Evolutionary conservation across 1,139 yeast genomes (phyloP), one percentile per base, ranked within the genome.

Genomic region (Yamadazyma sp.): DNA sequence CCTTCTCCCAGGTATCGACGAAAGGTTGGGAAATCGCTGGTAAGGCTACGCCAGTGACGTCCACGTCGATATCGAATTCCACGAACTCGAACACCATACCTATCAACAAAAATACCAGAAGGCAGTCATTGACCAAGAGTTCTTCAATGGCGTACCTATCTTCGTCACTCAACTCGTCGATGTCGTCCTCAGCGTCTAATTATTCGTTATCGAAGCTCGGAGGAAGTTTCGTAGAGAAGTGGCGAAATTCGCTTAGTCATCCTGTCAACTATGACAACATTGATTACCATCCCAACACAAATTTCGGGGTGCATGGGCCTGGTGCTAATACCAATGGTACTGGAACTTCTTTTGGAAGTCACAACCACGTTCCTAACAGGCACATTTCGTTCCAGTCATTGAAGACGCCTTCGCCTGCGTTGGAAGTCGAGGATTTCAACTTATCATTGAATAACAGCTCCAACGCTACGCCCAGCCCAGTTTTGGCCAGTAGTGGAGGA

Each of bases 11-110:
- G 2, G 58, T 64, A 1, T 61, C 71, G 1, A 41, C 48, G 1
- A 62, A 62, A 48, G 75, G 73, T 1, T 70, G 76, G 76, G 75
- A 67, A 41, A 67, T 69, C n/a, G 73, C 75, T 0, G 55, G 55
- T 14, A 69, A 69, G 43, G 54, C 72, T 6, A 45, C 55, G 9
- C 58, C 64, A 1, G 50, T 60, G 31, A 51, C 57, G 3, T 47
- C 53, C 5, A 54, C 58, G 2, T 50, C 59, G 7, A 43, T 55
- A 2, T 52, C 56, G 4, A 34, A 53, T 55, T 11, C 53, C 17
- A 33, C 42, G 3, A 36, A 49, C 36, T 42, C 58, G 3, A 52
- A 54, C 39, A 54, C 59, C 53, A 20, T 59, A 5, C 51, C 51
- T 4, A 47, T 47, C 20, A 42, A 36, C 5, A 25, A 23, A 23